Conservation (phyloP, 2,329 filamentous ascomycete species). For the Pseudocercospora musae region DNA sequence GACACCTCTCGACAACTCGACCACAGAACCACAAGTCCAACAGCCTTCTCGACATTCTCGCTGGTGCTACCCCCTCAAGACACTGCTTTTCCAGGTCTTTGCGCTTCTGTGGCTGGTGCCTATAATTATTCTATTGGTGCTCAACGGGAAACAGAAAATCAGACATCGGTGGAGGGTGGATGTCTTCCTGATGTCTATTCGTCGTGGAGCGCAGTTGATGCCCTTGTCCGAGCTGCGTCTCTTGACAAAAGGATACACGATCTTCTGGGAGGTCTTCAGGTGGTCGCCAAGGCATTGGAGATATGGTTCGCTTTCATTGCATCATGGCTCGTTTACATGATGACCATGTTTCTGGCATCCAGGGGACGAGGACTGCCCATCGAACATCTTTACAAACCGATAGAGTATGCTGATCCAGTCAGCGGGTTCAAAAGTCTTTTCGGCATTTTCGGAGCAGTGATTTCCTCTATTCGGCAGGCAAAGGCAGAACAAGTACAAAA, state of each 20-base stretch:
- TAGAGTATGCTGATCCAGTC: not conserved
- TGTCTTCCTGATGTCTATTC: not conserved
- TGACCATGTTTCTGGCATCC: conserved; percentile 24
- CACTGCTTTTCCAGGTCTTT: conserved; percentile 21
- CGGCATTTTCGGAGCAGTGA: not conserved
- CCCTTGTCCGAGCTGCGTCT: not conserved
- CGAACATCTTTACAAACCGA: conserved; percentile 12
- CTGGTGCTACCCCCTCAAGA: conserved; percentile 3
- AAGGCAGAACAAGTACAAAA: not conserved
- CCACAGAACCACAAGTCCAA: not conserved
- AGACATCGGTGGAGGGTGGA: conserved; percentile 12
- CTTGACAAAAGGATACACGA: not conserved
- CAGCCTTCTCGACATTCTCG: not conserved
- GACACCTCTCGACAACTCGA: not conserved
- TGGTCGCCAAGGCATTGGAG: conserved; percentile 29
- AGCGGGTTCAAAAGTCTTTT: not conserved
- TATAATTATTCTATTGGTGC: conserved; percentile 26
- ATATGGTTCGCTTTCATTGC: conserved; percentile 31
- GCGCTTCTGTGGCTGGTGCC: conserved; percentile 32
- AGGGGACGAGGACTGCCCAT: conserved; percentile 24
- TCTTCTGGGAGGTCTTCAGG: conserved; percentile 26
- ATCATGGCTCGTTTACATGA: conserved; percentile 24
- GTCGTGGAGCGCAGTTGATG: not conserved
- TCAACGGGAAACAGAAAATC: conserved; percentile 29
- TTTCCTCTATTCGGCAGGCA: not conserved